Evolutionary conservation across 805 yeast genomes (phyloP).

Genomic region (Saccharomycopsis selenospora): DNA sequence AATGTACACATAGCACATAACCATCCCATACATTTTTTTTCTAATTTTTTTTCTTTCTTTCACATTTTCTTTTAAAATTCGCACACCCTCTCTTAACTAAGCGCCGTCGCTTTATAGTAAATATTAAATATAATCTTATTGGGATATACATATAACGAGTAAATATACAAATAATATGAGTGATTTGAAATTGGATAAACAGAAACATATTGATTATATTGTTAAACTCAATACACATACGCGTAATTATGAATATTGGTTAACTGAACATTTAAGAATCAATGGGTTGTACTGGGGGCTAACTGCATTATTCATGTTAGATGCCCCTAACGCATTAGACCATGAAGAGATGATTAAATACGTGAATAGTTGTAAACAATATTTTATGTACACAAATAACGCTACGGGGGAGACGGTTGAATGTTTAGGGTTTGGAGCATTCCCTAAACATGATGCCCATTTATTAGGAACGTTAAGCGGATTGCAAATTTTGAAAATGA

Average conservation of each 20-base stretch:
- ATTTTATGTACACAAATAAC: constrained; percentile 21
- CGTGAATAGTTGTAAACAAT: constrained; percentile 53
- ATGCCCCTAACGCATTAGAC: constrained; percentile 50
- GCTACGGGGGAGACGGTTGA: neutral
- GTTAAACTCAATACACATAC: constrained; percentile 45
- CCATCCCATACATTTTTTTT: no score
- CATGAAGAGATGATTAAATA: constrained; percentile 57
- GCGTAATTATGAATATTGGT: constrained; percentile 72
- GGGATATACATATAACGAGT: no score
- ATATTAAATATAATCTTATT: no score
- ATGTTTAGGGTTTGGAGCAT: constrained; percentile 71
- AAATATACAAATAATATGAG: no score
- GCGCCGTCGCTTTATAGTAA: no score
- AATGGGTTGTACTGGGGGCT: constrained; percentile 96
- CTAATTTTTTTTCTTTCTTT: no score
- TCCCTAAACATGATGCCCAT: constrained; percentile 86
- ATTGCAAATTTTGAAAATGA: constrained; percentile 67
- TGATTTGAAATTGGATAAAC: constrained; percentile 27
- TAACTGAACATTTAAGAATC: constrained; percentile 81
- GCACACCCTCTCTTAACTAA: no score
- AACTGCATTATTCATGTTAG: constrained; percentile 60
- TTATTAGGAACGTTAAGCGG: constrained; percentile 79
- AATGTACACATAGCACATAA: no score
- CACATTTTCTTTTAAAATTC: no score
- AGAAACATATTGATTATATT: constrained; percentile 56